Base-by-base conservation (phyloP, 2,329 filamentous ascomycete species). In the Acrocalymma vagum region DNA sequence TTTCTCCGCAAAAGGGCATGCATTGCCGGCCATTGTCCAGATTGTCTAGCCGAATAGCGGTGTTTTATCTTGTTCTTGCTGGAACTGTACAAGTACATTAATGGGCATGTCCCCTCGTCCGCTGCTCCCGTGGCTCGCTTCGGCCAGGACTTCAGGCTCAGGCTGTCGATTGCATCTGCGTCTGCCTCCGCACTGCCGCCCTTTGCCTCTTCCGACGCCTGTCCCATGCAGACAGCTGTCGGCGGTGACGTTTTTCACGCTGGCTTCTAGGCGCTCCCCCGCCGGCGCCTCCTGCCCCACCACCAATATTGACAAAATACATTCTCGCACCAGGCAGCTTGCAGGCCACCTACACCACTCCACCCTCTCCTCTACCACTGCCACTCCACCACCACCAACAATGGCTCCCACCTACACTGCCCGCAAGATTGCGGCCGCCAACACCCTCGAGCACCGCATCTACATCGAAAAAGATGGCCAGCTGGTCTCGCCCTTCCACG, bases 401-500 rank as follows among this genome's bases (percentile, higher is more conserved):
- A 79, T 76, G 65, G 85, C 87, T 78, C 73, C 83, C 53, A 81
- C 83, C 50, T 99, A 90, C 80, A 81, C 80, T 67, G 76, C 88
- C 71, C 88, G 92, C 79, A 96, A 95, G 83, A 81, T 96, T 70
- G 94, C 82, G 65, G 85, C 89, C 67, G 84, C 90, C 67, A 87
- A 96, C 82, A 97, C 94, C 63, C 81, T 96, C 72, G 92, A 97
- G 81, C 91, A 96, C 84, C 90, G 94, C 71, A 86, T 96, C 77
- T 99, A 87, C 84, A 85, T 97, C 71, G 93, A 99, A 83, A 92
- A 95, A 81, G 90, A 97, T 88, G 94, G 93, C 78, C 79, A 88
- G 55, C 88, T 90, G 60, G 75, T 97, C 74, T 97, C 93, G 53
- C 88, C 93, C 62, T 99, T 96, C 85, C 94, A 99, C 81, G 94